A percentile compares a stretch with the other conserved stretches of the same genome.
phyloP scores from a whole-genome alignment of 1,284 basidiomycete genomes.

The Ceratorhiza oryzae-sativae region DNA sequence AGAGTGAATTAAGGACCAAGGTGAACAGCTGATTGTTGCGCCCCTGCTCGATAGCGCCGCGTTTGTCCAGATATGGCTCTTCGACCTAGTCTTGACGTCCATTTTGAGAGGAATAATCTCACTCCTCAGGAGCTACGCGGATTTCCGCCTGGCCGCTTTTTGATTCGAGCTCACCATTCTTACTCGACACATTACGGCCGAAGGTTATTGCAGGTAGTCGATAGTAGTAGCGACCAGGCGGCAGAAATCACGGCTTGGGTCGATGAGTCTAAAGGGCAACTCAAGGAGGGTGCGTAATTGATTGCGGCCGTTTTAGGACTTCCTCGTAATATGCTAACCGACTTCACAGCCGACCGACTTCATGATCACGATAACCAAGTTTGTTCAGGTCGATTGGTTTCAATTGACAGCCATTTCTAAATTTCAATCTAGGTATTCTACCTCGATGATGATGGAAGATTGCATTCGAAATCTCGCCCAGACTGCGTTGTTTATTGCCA shows the following conservation, averaged over 20 bases:
- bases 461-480: too few species aligned
- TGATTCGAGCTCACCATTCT: slow-evolving; percentile 8
- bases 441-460: too few species aligned
- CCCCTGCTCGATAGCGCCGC: neutral
- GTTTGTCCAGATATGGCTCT: neutral
- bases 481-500: too few species aligned
- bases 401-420: too few species aligned
- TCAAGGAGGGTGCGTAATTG: neutral
- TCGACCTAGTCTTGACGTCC: neutral
- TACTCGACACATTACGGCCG: neutral
- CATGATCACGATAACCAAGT: slow-evolving; percentile 14
- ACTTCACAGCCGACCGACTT: neutral
- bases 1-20: neutral
- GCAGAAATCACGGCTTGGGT: slow-evolving; percentile 5
- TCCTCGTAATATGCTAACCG: neutral
- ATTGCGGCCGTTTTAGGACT: too few species aligned
- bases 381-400: neutral
- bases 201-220: neutral
- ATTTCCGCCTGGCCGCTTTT: slow-evolving; percentile 19
- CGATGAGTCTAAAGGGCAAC: slow-evolving; percentile 12
- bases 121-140: neutral
- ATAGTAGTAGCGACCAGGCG: neutral
- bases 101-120: neutral
- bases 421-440: too few species aligned
- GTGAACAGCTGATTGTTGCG: neutral